Evolutionary conservation across 768 basidiomycete species (phyloP), one percentile per base, ranked within the genome.

Genomic region (Crassisporium funariophilum): DNA sequence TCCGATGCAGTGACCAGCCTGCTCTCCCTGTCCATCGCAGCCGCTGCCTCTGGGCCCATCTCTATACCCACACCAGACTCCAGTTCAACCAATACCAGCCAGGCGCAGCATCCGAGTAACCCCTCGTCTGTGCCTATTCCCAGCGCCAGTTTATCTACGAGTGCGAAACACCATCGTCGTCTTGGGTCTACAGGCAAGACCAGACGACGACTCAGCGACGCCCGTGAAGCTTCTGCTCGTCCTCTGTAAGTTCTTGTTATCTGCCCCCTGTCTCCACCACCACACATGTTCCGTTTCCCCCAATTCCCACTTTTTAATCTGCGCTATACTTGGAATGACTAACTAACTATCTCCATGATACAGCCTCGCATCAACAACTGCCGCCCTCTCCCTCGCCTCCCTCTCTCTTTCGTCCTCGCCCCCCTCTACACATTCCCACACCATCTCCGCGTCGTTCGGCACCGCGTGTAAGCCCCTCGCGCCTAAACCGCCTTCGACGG

Each of bases 181-280:
- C 68, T 88, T 15, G 82, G 86, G 13, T 89, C 88, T 0, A 76
- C 81, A 9, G 84, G 87, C 15, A 82, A 86, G 65, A 73, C 79
- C 19, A 80, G 82, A 60, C 76, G 89, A 56, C 73, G 89, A 46
- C 62, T 88, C 53, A 89, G 86, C 64, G 89, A 91, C 63, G 88
- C 88, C 19, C 73, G 85, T 39, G 88, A 90, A 64, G 89, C 89
- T 35, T 84, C 85, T 41, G 74, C 73, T 46, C 75, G 89, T 41
- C 86, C 86, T 42, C 79, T 80, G 87, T 91, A 66, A 73, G 84
- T 85, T 31, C 35, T 43, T n/a, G n/a, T n/a, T n/a, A n/a, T n/a
- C n/a, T n/a, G n/a, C n/a, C n/a, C n/a, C n/a, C n/a, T n/a, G n/a
- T n/a, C n/a, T n/a, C n/a, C n/a, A n/a, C n/a, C n/a, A n/a, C n/a